A percentile compares a stretch with the other conserved stretches of the same genome.
Evolutionary conservation across 495 filamentous ascomycete species (phyloP).

Genomic region (Thermochaetoides thermophila): DNA sequence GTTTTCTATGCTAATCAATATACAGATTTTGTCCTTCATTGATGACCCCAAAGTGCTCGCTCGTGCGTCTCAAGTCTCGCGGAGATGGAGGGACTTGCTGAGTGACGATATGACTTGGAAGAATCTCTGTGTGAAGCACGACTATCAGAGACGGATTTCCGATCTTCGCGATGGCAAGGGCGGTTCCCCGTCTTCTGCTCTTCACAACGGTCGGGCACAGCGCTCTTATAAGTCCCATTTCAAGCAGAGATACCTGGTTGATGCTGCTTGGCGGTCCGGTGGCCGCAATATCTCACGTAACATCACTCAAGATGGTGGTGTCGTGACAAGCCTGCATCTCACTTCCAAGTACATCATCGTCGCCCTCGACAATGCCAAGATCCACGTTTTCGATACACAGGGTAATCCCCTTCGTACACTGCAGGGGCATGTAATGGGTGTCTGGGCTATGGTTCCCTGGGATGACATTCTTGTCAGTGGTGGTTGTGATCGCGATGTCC

Average conservation of each 20-base stretch:
- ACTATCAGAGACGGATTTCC: constrained; percentile 50
- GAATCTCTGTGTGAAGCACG: constrained; percentile 84
- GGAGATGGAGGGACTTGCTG: constrained; percentile 79
- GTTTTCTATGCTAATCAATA: neutral
- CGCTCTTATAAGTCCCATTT: constrained; percentile 88
- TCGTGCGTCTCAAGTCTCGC: constrained; percentile 82
- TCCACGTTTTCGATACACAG: constrained; percentile 91
- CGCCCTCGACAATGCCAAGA: constrained; percentile 93
- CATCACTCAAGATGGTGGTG: constrained; percentile 88
- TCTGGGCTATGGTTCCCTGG: constrained; percentile 99
- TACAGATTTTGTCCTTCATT: constrained; percentile 76
- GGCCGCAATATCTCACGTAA: constrained; percentile 63
- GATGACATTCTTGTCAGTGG: constrained; percentile 90
- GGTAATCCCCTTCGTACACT: constrained; percentile 78
- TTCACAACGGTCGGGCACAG: constrained; percentile 21
- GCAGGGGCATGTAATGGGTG: constrained; percentile 93
- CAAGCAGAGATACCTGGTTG: constrained; percentile 92
- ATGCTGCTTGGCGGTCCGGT: constrained; percentile 89
- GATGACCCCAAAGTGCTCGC: constrained; percentile 89
- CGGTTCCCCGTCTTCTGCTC: too few relatives aligned
- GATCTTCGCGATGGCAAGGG: neutral
- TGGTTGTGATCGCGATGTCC: constrained; percentile 89
- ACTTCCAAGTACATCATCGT: constrained; percentile 95
- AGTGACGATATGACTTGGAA: constrained; percentile 98
- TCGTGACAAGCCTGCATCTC: constrained; percentile 89